These are phyloP conservation scores for Fibroporia radiculosa DNA, from an alignment of 768 basidiomycete genomes.

Conservation along the genomic window DNA sequence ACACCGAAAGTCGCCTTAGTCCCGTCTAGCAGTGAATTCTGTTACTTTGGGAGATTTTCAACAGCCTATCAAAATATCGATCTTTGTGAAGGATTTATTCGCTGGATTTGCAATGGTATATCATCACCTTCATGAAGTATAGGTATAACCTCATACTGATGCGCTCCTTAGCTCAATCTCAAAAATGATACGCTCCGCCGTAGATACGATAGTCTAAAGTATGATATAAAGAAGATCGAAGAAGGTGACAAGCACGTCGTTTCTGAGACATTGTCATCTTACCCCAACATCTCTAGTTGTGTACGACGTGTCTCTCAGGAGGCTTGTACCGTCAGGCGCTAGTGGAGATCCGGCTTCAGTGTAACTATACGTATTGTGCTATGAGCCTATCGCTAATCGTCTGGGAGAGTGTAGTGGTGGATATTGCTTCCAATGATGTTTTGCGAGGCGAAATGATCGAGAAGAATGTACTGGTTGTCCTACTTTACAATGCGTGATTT, in stretches of 20 bases:
- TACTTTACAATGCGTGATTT: no score
- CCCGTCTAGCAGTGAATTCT: conserved; percentile 69
- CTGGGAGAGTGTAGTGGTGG: no score
- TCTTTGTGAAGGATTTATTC: conserved; percentile 75
- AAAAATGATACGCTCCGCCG: conserved; percentile 74
- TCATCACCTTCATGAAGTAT: not conserved
- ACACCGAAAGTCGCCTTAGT: no score
- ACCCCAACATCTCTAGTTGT: conserved; percentile 45
- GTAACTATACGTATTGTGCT: no score
- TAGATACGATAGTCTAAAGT: conserved; percentile 76
- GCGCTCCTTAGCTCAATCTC: conserved; percentile 54
- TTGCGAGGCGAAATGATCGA: no score
- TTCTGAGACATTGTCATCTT: not conserved
- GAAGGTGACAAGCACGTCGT: conserved; percentile 46
- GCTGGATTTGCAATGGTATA: conserved; percentile 78
- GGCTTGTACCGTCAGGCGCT: conserved; percentile 31
- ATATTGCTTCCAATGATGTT: no score
- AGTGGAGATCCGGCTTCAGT: no score
- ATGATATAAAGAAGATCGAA: conserved; percentile 84
- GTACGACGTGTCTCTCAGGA: conserved; percentile 77
- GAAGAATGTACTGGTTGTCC: no score
- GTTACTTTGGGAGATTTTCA: conserved; percentile 81
- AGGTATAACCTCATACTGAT: not conserved
- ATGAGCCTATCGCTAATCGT: no score
- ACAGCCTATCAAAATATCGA: conserved; percentile 68